Conservation (phyloP, 129 eudicot genomes). For the Chrysanthemum makinoi region DNA sequence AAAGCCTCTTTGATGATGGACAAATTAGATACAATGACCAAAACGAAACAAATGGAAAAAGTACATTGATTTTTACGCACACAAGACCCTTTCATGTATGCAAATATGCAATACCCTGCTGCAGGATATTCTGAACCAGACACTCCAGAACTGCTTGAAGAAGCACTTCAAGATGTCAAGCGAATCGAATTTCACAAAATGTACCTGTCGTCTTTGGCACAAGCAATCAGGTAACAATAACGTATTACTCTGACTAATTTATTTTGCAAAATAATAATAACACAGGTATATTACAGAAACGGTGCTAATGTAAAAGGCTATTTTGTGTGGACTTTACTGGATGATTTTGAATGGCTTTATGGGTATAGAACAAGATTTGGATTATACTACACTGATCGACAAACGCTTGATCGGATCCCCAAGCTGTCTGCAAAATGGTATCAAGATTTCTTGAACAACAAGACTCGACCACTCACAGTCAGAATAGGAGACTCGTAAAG, state of each 20-base stretch:
- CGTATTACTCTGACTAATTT: constrained; percentile 2
- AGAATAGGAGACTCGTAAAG: background rate
- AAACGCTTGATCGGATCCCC: constrained; percentile 63
- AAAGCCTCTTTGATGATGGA: too few species aligned
- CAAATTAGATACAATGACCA: too few species aligned
- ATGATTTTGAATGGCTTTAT: constrained; percentile 70
- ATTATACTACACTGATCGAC: constrained; percentile 50
- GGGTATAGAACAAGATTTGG: constrained; percentile 60
- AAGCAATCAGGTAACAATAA: constrained; percentile 60
- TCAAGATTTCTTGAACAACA: constrained; percentile 49
- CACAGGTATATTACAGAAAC: constrained; percentile 39
- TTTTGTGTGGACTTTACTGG: constrained; percentile 83
- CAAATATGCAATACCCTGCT: background rate
- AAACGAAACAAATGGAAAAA: background rate
- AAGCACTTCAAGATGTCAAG: constrained; percentile 41
- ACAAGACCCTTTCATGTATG: background rate
- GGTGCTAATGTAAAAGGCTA: constrained; percentile 89
- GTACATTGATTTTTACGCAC: too few species aligned
- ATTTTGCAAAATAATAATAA: background rate
- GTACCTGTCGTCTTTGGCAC: constrained; percentile 52
- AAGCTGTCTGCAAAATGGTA: constrained; percentile 79
- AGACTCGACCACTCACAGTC: constrained; percentile 11
- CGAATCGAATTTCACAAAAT: constrained; percentile 55
- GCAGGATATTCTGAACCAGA: constrained; percentile 53
- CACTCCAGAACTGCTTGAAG: constrained; percentile 20